Percentiles rank a stretch among this genome's conserved stretches.
phyloP scores from a whole-genome alignment of 352 stramenopile genomes.

The Pythium grandisporangium region DNA sequence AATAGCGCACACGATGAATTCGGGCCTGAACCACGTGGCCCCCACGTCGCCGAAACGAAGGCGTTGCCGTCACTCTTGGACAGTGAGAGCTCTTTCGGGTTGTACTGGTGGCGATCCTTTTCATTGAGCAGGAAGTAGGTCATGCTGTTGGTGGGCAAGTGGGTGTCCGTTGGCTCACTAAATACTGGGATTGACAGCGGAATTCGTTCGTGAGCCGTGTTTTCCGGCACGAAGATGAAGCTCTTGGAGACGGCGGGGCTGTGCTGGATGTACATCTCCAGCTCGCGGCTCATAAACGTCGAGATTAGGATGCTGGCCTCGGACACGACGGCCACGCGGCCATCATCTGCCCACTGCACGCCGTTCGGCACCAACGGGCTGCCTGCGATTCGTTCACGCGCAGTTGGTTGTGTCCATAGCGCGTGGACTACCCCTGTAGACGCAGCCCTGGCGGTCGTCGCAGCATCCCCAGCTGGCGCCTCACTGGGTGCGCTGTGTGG shows the following conservation, averaged over 20 bases:
- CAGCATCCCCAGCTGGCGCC: too few relatives aligned
- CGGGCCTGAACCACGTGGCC: conserved; percentile 58
- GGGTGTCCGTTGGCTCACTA: conserved; percentile 17
- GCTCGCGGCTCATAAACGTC: conserved; percentile 67
- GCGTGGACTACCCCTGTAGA: neutral
- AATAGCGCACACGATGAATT: conserved; percentile 64
- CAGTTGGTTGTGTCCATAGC: conserved; percentile 3
- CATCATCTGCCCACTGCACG: conserved; percentile 65
- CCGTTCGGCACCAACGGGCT: conserved; percentile 59
- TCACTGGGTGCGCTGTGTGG: too few relatives aligned
- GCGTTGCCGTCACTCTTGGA: conserved; percentile 60
- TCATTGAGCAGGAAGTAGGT: conserved; percentile 66
- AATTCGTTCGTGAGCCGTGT: conserved; percentile 26
- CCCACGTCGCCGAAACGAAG: conserved; percentile 58
- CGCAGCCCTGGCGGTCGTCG: neutral
- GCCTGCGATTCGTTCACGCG: conserved; percentile 66
- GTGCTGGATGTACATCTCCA: conserved; percentile 76
- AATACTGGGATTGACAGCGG: conserved; percentile 39
- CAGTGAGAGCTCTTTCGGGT: conserved; percentile 75
- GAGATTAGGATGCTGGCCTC: conserved; percentile 71
- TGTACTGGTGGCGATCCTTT: conserved; percentile 58
- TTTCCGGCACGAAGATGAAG: conserved; percentile 64
- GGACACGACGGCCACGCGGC: conserved; percentile 58
- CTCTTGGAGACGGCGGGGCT: conserved; percentile 71
- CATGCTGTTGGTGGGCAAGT: conserved; percentile 15